Evolutionary conservation across 2,329 filamentous ascomycete genomes (phyloP).

Genomic region (Trichoderma sp.): DNA sequence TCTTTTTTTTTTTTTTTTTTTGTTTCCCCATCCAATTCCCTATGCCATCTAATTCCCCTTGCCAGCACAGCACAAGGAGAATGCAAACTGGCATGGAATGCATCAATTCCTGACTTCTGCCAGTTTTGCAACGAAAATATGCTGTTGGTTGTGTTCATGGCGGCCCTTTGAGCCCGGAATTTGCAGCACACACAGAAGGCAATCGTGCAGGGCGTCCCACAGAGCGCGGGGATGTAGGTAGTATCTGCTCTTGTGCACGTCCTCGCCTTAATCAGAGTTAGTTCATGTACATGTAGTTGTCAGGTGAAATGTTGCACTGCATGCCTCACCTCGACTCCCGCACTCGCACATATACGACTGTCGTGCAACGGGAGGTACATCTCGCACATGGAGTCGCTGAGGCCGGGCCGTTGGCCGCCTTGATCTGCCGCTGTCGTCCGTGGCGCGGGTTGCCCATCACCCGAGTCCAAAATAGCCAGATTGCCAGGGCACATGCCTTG

Average conservation of each 20-base stretch:
- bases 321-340: slow-evolving; percentile 6
- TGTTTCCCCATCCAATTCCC: too few species aligned
- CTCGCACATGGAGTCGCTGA: background rate
- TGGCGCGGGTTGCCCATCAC: slow-evolving; percentile 20
- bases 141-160: background rate
- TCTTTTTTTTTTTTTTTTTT: too few species aligned
- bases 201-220: background rate
- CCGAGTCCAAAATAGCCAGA: slow-evolving; percentile 11
- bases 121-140: background rate
- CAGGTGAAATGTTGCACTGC: slow-evolving; percentile 4
- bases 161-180: background rate
- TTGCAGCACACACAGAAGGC: background rate
- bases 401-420: slow-evolving; percentile 17
- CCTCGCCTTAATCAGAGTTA: background rate
- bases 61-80: background rate
- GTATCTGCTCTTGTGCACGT: background rate
- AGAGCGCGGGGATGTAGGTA: background rate
- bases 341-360: slow-evolving; percentile 18
- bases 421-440: slow-evolving; percentile 27
- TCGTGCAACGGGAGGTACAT: slow-evolving; percentile 4
- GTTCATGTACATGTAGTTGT: background rate
- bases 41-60: background rate
- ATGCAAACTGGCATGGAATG: background rate
- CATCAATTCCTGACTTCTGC: background rate
- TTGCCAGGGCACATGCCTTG: slow-evolving; percentile 8